Conservation (phyloP, 495 filamentous ascomycete genomes). For the Penicillium bialowiezense region DNA sequence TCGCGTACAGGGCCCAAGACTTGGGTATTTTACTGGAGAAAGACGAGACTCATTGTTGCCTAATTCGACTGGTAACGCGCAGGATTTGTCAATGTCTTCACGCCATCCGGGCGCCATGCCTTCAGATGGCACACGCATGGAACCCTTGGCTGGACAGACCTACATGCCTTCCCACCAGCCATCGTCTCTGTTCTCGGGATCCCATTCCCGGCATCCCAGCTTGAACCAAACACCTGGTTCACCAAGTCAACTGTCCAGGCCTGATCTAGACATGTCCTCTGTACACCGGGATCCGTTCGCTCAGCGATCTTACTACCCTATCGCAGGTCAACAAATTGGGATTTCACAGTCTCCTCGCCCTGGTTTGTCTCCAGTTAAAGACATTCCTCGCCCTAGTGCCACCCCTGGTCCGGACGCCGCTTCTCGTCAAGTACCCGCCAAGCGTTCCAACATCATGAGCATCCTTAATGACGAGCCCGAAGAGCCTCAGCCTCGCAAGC, state of each 20-base stretch:
- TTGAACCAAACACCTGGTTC: constrained; percentile 38
- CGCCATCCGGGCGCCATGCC: constrained; percentile 28
- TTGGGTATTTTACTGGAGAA: constrained; percentile 45
- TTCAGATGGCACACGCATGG: constrained; percentile 37
- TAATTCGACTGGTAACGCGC: constrained; percentile 24
- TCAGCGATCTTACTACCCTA: constrained; percentile 31
- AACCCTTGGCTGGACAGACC: constrained; percentile 32
- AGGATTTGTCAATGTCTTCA: constrained; percentile 31
- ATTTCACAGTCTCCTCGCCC: constrained; percentile 32
- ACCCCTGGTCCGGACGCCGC: constrained; percentile 36
- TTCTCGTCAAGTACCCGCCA: constrained; percentile 49
- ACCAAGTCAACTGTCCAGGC: constrained; percentile 31
- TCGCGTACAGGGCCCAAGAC: constrained; percentile 37
- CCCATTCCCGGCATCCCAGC: constrained; percentile 44
- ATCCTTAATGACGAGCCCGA: constrained; percentile 57
- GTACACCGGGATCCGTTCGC: constrained; percentile 38
- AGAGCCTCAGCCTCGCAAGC: constrained; percentile 53
- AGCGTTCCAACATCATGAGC: constrained; percentile 58
- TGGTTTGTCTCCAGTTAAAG: constrained; percentile 42
- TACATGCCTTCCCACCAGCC: constrained; percentile 33
- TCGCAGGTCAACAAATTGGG: constrained; percentile 23
- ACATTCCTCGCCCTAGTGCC: constrained; percentile 34
- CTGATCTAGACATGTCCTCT: constrained; percentile 37
- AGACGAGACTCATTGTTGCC: constrained; percentile 39
- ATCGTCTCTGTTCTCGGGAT: constrained; percentile 25